A percentile compares a stretch with the other conserved stretches of the same genome.
Evolutionary conservation across 2,329 filamentous ascomycete species (phyloP).

Genomic region (Rutstroemia sp.): DNA sequence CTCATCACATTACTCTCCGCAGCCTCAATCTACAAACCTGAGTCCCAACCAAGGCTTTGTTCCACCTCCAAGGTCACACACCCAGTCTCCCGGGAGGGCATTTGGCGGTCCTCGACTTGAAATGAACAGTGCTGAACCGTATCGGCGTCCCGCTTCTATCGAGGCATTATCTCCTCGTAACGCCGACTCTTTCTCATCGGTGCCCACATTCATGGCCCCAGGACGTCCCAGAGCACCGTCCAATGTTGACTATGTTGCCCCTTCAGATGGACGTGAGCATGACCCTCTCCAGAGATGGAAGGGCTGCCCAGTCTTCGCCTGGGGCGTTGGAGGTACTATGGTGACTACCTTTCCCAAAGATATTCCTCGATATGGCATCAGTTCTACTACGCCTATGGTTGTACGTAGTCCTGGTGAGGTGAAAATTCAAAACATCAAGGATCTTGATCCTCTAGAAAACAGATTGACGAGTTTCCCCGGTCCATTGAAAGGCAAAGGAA

Average conservation of each 20-base stretch:
- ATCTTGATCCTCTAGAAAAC: conserved; percentile 64
- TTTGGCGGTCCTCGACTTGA: conserved; percentile 40
- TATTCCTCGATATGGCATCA: conserved; percentile 73
- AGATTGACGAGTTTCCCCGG: conserved; percentile 78
- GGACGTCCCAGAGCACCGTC: conserved; percentile 45
- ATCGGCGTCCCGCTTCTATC: conserved; percentile 46
- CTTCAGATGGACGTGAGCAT: conserved; percentile 57
- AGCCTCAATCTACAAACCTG: conserved; percentile 19
- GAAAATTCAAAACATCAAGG: conserved; percentile 67
- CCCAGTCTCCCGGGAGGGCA: conserved; percentile 52
- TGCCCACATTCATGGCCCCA: conserved; percentile 10
- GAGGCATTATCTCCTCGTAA: conserved; percentile 25
- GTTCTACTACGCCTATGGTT: conserved; percentile 64
- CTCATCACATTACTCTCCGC: conserved; percentile 45
- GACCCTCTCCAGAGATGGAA: conserved; percentile 88
- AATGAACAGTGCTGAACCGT: conserved; percentile 31
- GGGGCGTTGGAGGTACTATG: conserved; percentile 78
- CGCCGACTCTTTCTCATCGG: conserved; percentile 6
- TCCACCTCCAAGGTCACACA: conserved; percentile 52
- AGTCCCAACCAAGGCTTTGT: conserved; percentile 33
- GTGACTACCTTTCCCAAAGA: conserved; percentile 84
- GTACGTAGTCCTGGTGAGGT: conserved; percentile 78
- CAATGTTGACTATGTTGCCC: conserved; percentile 49
- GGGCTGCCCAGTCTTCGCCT: conserved; percentile 77
- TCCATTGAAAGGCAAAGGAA: conserved; percentile 78